Evolutionary conservation across 306 rosid genomes (phyloP).

Genomic region (Cicer cuneatum): DNA sequence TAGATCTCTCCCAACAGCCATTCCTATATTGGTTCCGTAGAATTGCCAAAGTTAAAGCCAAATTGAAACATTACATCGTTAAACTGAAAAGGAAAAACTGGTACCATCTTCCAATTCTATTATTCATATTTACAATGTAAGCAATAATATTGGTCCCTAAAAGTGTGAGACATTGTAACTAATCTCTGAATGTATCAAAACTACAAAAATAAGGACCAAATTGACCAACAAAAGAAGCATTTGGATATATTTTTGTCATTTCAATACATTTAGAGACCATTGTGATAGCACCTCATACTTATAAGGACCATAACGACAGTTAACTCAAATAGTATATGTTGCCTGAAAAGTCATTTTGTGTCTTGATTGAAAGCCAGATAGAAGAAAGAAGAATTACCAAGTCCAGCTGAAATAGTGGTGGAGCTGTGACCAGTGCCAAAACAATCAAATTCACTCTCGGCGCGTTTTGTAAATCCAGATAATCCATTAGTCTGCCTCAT

Average conservation of each 20-base stretch:
- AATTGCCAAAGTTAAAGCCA: constrained; percentile 42
- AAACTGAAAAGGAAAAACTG: constrained; percentile 20
- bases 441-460: constrained; percentile 91
- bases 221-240: too few species aligned
- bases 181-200: too few species aligned
- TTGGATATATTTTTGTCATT: too few species aligned
- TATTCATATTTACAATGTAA: background rate
- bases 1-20: constrained; percentile 98
- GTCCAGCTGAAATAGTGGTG: constrained; percentile 98
- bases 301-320: too few species aligned
- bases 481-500: constrained; percentile 91
- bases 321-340: background rate
- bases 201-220: too few species aligned
- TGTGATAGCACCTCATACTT: too few species aligned
- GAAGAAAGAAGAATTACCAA: constrained; percentile 63
- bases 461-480: constrained; percentile 88
- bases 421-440: constrained; percentile 99
- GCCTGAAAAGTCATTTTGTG: background rate
- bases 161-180: too few species aligned
- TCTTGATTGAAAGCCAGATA: constrained; percentile 1
- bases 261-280: too few species aligned
- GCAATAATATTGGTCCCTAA: too few species aligned
- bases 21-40: constrained; percentile 58
- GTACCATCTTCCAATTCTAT: background rate
- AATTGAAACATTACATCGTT: constrained; percentile 16